Conservation (phyloP, 2,329 filamentous ascomycete species). For the Fusarium tjaetaba region DNA sequence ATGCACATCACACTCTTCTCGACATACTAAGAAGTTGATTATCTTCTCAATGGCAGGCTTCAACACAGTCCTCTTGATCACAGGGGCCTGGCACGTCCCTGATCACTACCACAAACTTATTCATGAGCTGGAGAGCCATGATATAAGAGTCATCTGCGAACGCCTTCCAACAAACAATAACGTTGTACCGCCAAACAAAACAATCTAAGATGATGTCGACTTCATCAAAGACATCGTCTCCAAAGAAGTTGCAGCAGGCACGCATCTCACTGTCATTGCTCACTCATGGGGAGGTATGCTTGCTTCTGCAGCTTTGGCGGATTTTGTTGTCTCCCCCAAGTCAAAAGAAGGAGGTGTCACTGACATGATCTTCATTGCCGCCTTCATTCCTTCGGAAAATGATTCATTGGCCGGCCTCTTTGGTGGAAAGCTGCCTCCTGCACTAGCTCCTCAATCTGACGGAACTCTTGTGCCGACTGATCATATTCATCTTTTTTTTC, state of each 20-base stretch:
- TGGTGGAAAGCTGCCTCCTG: background rate
- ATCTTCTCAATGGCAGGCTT: background rate
- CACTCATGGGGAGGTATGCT: background rate
- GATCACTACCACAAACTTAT: background rate
- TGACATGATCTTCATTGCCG: background rate
- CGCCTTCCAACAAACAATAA: background rate
- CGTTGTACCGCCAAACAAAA: background rate
- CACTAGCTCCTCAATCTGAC: background rate
- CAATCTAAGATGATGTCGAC: background rate
- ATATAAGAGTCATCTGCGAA: background rate
- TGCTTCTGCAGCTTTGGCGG: background rate
- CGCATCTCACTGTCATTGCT: background rate
- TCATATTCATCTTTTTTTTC: background rate
- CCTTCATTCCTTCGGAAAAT: background rate
- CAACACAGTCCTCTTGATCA: background rate
- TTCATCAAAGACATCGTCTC: background rate
- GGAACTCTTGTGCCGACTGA: background rate
- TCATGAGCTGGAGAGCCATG: background rate
- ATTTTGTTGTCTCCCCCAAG: background rate
- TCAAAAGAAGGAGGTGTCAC: background rate
- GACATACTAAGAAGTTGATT: accelerated
- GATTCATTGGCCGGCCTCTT: background rate
- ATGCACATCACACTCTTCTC: no score
- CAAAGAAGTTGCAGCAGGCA: background rate
- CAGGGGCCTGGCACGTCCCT: background rate